These are phyloP conservation scores for Pseudonitzschia multistriata DNA, from an alignment of 108 stramenopile genomes.

Conservation along the genomic window DNA sequence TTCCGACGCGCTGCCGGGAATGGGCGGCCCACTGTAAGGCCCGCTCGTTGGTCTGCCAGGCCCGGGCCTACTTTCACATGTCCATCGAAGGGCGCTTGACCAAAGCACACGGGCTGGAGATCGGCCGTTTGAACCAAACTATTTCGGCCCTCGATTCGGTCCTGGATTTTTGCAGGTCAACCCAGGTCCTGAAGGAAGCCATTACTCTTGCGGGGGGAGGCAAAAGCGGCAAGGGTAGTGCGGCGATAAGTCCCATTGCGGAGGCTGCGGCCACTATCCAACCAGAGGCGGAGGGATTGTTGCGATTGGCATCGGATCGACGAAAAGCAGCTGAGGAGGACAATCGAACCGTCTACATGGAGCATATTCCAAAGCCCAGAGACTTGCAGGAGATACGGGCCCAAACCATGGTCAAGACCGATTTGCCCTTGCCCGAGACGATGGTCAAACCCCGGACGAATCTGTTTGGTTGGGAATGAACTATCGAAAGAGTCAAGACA, in stretches of 20 bases:
- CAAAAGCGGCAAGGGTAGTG: too few relatives aligned
- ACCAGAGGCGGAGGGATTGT: slow-evolving; percentile 28
- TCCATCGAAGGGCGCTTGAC: slow-evolving; percentile 33
- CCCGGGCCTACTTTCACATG: slow-evolving; percentile 48
- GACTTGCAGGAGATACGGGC: slow-evolving; percentile 39
- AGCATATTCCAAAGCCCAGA: slow-evolving; percentile 29
- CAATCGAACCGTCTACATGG: slow-evolving; percentile 44
- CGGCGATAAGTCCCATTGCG: not conserved
- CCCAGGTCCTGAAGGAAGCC: slow-evolving; percentile 9
- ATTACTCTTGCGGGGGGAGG: not conserved
- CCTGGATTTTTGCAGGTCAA: slow-evolving; percentile 20
- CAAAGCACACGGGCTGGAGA: slow-evolving; percentile 37
- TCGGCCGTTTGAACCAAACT: slow-evolving; percentile 34
- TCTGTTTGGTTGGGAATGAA: slow-evolving; percentile 29
- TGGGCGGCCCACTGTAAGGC: slow-evolving; percentile 55
- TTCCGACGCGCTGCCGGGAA: slow-evolving; percentile 30
- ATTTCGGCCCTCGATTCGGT: slow-evolving; percentile 22
- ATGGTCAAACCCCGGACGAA: slow-evolving; percentile 36
- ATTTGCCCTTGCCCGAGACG: slow-evolving; percentile 24
- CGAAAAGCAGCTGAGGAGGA: slow-evolving; percentile 32
- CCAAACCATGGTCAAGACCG: slow-evolving; percentile 36
- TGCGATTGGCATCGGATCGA: slow-evolving; percentile 33
- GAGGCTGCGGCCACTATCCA: slow-evolving; percentile 17
- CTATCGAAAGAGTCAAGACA: not conserved
- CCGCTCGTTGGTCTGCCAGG: slow-evolving; percentile 32